Evolutionary conservation across 371 early-diverging fungal species (phyloP).

Genomic region (Mortierella sp.): DNA sequence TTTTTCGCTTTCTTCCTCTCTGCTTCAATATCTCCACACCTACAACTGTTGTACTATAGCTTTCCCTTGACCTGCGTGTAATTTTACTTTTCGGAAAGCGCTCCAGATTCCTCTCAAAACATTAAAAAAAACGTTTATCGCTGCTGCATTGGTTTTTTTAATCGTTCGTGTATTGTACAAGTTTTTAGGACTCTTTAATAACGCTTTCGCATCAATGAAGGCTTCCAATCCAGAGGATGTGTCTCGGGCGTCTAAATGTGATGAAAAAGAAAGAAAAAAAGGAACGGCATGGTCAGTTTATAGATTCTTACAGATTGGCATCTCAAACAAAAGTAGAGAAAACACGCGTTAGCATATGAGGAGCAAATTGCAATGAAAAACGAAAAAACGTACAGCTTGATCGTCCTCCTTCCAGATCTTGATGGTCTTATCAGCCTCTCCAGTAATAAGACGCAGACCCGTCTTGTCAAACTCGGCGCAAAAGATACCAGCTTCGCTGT

Average conservation of each 20-base stretch:
- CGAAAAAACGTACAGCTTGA: constrained; percentile 65
- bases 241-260: constrained; percentile 19
- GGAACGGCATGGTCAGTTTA: neutral
- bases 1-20: constrained; percentile 6
- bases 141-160: neutral
- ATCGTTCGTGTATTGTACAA: neutral
- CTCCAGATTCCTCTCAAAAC: constrained; percentile 35
- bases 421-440: constrained; percentile 99
- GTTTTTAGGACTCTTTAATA: constrained; percentile 52
- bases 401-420: constrained; percentile 96
- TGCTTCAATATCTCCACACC: constrained; percentile 8
- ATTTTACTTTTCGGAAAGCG: constrained; percentile 3
- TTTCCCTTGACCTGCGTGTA: constrained; percentile 15
- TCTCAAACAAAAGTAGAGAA: neutral
- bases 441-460: constrained; percentile 95
- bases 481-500: constrained; percentile 96
- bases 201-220: constrained; percentile 32
- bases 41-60: constrained; percentile 8
- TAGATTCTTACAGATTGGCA: neutral
- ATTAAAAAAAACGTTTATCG: constrained; percentile 46
- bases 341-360: neutral
- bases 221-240: constrained; percentile 35
- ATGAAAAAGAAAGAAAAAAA: constrained; percentile 41
- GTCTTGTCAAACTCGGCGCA: constrained; percentile 96
- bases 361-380: neutral